These are phyloP conservation scores for Sugiyamaella qingdaonensis DNA, from an alignment of 805 yeast species.

Conservation along the genomic window DNA sequence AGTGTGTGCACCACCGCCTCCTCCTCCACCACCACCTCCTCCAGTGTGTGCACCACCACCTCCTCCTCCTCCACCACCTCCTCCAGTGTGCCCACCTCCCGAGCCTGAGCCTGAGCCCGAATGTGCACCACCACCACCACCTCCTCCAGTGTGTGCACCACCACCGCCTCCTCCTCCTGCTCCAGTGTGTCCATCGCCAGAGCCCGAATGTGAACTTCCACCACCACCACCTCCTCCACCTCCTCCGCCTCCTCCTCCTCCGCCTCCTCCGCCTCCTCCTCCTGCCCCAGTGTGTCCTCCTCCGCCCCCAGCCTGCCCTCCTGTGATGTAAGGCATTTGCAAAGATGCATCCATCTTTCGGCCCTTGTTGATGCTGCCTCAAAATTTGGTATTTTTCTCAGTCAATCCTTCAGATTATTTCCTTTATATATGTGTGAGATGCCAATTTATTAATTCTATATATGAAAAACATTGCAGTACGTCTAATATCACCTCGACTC, in stretches of 20 bases:
- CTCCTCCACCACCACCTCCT: conserved; percentile 7
- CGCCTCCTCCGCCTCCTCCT: conserved; percentile 13
- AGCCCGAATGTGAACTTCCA: conserved; percentile 7
- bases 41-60: conserved; percentile 7
- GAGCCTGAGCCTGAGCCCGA: conserved; percentile 1
- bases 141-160: conserved; percentile 8
- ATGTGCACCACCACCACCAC: conserved; percentile 6
- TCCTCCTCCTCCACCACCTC: conserved; percentile 6
- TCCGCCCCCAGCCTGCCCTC: conserved; percentile 8
- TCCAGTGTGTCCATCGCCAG: conserved; percentile 10
- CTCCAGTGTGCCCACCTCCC: conserved; percentile 3
- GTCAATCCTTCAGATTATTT: not conserved
- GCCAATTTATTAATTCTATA: not conserved
- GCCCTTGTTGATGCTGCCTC: not conserved
- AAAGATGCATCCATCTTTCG: not conserved
- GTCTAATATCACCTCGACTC: not conserved
- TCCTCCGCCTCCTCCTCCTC: conserved; percentile 11
- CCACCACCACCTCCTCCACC: conserved; percentile 12
- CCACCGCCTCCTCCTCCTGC: conserved; percentile 13
- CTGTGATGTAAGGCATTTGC: not conserved
- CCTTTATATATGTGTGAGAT: not conserved
- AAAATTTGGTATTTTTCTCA: not conserved
- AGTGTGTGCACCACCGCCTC: conserved; percentile 1
- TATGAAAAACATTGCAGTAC: not conserved
- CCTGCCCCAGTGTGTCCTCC: conserved; percentile 11